Evolutionary conservation across 495 filamentous ascomycete species (phyloP).

Genomic region (Penicillium crystallinum): DNA sequence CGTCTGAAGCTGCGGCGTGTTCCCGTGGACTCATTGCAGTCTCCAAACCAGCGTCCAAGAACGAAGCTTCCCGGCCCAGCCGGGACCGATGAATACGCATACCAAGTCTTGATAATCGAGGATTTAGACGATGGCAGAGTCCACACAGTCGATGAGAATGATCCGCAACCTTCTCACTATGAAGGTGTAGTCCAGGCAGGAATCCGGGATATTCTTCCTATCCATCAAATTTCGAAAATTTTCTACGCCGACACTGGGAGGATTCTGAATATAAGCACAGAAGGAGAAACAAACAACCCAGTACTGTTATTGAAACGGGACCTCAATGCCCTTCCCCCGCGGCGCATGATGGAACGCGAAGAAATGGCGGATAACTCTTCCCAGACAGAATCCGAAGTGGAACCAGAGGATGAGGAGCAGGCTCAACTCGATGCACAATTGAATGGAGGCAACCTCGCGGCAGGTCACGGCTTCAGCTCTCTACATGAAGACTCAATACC

Average conservation of each 20-base stretch:
- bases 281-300: constrained; percentile 76
- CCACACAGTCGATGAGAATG: constrained; percentile 70
- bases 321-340: constrained; percentile 64
- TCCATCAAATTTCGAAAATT: constrained; percentile 90
- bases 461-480: constrained; percentile 16
- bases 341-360: constrained; percentile 56
- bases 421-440: constrained; percentile 67
- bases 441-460: constrained; percentile 37
- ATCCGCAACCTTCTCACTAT: constrained; percentile 55
- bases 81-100: constrained; percentile 69
- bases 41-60: constrained; percentile 10
- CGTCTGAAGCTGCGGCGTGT: constrained; percentile 70
- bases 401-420: constrained; percentile 48
- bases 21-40: constrained; percentile 36
- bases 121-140: constrained; percentile 89
- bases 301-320: constrained; percentile 86
- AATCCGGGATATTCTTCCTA: constrained; percentile 75
- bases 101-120: constrained; percentile 85
- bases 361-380: constrained; percentile 28
- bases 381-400: constrained; percentile 17
- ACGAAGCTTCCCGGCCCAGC: constrained; percentile 43
- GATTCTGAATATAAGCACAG: constrained; percentile 81
- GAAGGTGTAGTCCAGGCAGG: constrained; percentile 71
- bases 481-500: constrained; percentile 34
- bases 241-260: constrained; percentile 96